Evolutionary conservation across 345 rosid genomes (phyloP).

Genomic region (Pistacia integerrima): DNA sequence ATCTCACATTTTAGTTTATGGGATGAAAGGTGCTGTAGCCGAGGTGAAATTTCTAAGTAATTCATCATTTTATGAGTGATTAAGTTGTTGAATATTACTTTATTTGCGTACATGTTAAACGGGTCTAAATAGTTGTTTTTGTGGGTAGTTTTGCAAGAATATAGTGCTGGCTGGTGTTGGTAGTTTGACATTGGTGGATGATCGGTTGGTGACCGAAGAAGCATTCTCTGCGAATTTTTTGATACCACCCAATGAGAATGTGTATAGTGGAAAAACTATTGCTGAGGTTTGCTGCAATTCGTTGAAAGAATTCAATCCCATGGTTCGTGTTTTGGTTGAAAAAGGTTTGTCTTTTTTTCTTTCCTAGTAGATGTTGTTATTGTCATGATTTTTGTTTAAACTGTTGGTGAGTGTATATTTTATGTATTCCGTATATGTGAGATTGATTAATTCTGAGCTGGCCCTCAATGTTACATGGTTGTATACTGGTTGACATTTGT

Average conservation of each 20-base stretch:
- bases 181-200: constrained; percentile 82
- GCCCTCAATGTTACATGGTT: too few relatives aligned
- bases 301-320: constrained; percentile 84
- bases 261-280: constrained; percentile 55
- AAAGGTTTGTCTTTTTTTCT: constrained; percentile 49
- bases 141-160: constrained; percentile 90
- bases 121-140: neutral
- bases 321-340: constrained; percentile 83
- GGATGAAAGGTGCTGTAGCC: constrained; percentile 80
- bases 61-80: neutral
- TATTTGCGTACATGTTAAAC: neutral
- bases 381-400: neutral
- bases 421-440: neutral
- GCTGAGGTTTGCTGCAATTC: constrained; percentile 88
- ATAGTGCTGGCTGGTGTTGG: constrained; percentile 95
- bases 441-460: too few relatives aligned
- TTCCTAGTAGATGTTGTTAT: neutral
- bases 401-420: neutral
- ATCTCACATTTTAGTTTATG: constrained; percentile 76
- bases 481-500: too few relatives aligned
- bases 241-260: constrained; percentile 63
- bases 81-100: neutral
- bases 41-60: constrained; percentile 50
- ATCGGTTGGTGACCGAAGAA: constrained; percentile 59
- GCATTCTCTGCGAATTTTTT: constrained; percentile 74